Base-by-base conservation (phyloP, 768 basidiomycete species). In the Trametes elegans region DNA sequence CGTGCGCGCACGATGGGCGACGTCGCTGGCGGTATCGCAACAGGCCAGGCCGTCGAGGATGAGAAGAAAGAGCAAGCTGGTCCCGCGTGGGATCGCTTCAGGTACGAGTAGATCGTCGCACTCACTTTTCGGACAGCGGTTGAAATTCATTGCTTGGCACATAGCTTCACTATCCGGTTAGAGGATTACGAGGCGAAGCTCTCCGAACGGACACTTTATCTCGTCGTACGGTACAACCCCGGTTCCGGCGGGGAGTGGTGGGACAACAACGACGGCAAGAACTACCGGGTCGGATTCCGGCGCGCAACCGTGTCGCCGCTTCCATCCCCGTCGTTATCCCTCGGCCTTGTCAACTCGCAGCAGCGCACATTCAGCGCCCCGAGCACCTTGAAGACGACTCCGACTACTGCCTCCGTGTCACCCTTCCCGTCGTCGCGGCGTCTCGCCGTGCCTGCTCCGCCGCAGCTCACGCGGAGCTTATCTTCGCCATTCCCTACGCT, bases 221-320 rank as follows among this genome's bases (percentile, higher is more conserved):
- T 90, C 14, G 87, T 82, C 50, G 79, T 79, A 9, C 72, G 90
- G 43, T 85, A 78, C 48, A 48, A 58, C 40, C 61, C 65, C 65
- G 69, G 78, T 64, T 65, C 71, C 7, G 81, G 77, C 16, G 80
- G 81, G 1, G 95, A 98, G 73, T 89, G 87, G 79, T 98, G 96
- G 96, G 96, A 98, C 72, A 95, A 93, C 67, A 96, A 96, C 62
- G 71, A 62, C 3, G 86, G 85, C 0, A 60, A 68, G 59, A 95
- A 98, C 68, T 98, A 95, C 74, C 74, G 79, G 23, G 73, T 97
- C 48, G 76, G 71, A 23, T 98, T 98, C 71, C 68, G 71, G 3
- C 63, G 64, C 34, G 54, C 64, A 27, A 44, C 63, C 5, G 43
- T 48, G 10, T 62, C 62, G 19, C 67, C 66, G 10, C 47, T 57